These are phyloP conservation scores for Schwanniomyces polymorphus DNA, from an alignment of 805 yeast genomes.

Conservation along the genomic window DNA sequence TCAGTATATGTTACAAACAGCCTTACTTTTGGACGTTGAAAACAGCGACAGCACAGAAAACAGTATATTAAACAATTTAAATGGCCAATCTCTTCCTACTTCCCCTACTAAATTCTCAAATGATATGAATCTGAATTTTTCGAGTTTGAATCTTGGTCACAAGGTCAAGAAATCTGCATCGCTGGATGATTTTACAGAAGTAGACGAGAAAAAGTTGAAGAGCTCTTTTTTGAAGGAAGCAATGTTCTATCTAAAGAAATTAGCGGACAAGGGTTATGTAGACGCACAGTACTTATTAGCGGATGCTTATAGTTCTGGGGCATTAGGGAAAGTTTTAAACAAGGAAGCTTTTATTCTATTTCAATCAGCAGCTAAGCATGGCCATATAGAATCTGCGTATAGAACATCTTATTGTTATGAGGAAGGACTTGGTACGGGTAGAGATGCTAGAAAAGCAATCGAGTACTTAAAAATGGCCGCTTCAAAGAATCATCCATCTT, in stretches of 20 bases:
- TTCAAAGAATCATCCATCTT: conserved; percentile 90
- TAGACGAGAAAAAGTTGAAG: conserved; percentile 37
- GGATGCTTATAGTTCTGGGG: conserved; percentile 87
- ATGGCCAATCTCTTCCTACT: conserved; percentile 13
- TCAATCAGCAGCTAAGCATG: conserved; percentile 89
- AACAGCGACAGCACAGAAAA: conserved; percentile 1
- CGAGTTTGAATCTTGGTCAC: conserved; percentile 11
- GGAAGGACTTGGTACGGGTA: conserved; percentile 89
- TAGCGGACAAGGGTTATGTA: conserved; percentile 76
- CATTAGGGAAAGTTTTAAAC: conserved; percentile 75
- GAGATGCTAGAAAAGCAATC: conserved; percentile 83
- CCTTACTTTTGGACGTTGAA: conserved; percentile 56
- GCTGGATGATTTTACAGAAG: conserved; percentile 8
- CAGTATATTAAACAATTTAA: conserved; percentile 5
- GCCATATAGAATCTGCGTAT: conserved; percentile 88
- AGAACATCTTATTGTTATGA: conserved; percentile 90
- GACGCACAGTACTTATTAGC: conserved; percentile 92
- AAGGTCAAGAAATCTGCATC: conserved; percentile 20
- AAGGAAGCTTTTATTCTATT: conserved; percentile 75
- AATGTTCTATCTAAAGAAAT: conserved; percentile 59
- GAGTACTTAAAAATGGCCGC: conserved; percentile 87
- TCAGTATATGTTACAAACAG: conserved; percentile 84
- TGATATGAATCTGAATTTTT: conserved; percentile 1
- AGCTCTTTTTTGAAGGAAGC: conserved; percentile 76
- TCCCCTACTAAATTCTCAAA: conserved; percentile 14